Evolutionary conservation across 768 basidiomycete species (phyloP).

Genomic region (Mycena floridula): DNA sequence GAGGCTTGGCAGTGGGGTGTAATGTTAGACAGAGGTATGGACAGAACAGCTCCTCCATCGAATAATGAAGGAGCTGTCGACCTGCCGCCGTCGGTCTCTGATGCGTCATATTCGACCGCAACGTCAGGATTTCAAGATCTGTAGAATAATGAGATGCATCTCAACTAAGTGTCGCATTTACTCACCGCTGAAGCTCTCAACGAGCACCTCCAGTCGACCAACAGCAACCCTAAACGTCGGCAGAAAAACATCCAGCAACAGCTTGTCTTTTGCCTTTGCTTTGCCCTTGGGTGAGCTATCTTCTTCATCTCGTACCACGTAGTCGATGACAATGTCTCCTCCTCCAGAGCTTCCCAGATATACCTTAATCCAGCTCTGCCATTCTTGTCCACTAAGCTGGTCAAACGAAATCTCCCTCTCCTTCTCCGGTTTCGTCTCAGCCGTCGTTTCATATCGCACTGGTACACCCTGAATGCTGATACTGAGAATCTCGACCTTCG

Average conservation of each 20-base stretch:
- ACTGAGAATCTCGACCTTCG: slow-evolving; percentile 48
- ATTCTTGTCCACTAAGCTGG: slow-evolving; percentile 43
- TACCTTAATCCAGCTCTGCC: slow-evolving; percentile 39
- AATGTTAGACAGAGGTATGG: slow-evolving; percentile 43
- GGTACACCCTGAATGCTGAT: slow-evolving; percentile 63
- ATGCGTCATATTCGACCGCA: slow-evolving; percentile 54
- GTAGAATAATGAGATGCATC: slow-evolving; percentile 3
- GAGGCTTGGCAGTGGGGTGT: slow-evolving; percentile 10
- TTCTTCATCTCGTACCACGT: slow-evolving; percentile 43
- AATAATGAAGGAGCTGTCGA: slow-evolving; percentile 48
- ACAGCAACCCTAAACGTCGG: slow-evolving; percentile 73
- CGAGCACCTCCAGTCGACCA: slow-evolving; percentile 54
- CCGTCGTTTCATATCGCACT: slow-evolving; percentile 50
- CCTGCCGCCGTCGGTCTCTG: slow-evolving; percentile 33
- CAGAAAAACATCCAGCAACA: slow-evolving; percentile 43
- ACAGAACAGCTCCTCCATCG: slow-evolving; percentile 50
- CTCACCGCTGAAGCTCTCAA: slow-evolving; percentile 54
- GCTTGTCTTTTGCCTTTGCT: slow-evolving; percentile 24
- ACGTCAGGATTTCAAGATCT: slow-evolving; percentile 30
- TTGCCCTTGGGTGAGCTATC: slow-evolving; percentile 29
- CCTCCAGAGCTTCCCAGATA: slow-evolving; percentile 46
- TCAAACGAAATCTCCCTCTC: slow-evolving; percentile 38
- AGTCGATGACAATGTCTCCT: slow-evolving; percentile 56
- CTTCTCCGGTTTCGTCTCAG: slow-evolving; percentile 30
- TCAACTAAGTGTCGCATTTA: too few species aligned